Evolutionary conservation across 2,329 filamentous ascomycete species (phyloP).

Genomic region (Corniculantispora saksenae): DNA sequence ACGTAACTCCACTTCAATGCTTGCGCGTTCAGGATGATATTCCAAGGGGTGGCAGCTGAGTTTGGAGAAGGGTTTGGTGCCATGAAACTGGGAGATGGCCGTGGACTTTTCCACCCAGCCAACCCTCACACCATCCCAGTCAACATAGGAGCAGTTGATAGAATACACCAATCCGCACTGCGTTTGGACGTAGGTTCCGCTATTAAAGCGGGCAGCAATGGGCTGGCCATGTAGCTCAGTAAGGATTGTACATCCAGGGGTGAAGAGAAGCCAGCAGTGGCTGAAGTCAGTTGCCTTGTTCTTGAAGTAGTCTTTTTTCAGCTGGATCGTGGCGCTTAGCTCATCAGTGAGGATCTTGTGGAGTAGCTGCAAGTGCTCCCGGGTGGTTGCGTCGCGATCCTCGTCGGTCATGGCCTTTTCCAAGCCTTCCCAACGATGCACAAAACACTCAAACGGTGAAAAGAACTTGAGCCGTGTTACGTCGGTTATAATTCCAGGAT

Average conservation of each 20-base stretch:
- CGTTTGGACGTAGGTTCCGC: constrained; percentile 69
- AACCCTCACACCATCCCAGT: constrained; percentile 85
- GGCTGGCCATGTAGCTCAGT: constrained; percentile 73
- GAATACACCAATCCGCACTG: constrained; percentile 74
- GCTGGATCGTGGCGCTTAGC: background rate
- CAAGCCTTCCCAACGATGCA: constrained; percentile 63
- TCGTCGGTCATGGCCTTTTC: constrained; percentile 41
- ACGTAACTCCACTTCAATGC: constrained; percentile 66
- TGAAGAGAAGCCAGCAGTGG: constrained; percentile 84
- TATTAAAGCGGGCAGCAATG: constrained; percentile 80
- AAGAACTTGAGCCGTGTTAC: constrained; percentile 62
- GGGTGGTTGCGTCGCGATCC: constrained; percentile 36
- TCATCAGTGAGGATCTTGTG: constrained; percentile 60
- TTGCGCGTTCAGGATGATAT: constrained; percentile 73
- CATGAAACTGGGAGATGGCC: constrained; percentile 74
- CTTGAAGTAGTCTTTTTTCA: constrained; percentile 73
- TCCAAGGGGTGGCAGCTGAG: constrained; percentile 75
- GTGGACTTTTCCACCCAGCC: constrained; percentile 71
- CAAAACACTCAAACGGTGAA: constrained; percentile 62
- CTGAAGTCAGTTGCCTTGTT: constrained; percentile 86
- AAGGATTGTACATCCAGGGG: constrained; percentile 79
- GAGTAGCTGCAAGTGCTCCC: constrained; percentile 67
- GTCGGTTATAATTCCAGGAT: constrained; percentile 60
- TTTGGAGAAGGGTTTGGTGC: constrained; percentile 78
- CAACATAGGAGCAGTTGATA: constrained; percentile 77